A percentile compares a stretch with the other conserved stretches of the same genome.
These are phyloP conservation scores for Caloboletus inedulis DNA, from an alignment of 1,284 basidiomycete species.

Conservation along the genomic window DNA sequence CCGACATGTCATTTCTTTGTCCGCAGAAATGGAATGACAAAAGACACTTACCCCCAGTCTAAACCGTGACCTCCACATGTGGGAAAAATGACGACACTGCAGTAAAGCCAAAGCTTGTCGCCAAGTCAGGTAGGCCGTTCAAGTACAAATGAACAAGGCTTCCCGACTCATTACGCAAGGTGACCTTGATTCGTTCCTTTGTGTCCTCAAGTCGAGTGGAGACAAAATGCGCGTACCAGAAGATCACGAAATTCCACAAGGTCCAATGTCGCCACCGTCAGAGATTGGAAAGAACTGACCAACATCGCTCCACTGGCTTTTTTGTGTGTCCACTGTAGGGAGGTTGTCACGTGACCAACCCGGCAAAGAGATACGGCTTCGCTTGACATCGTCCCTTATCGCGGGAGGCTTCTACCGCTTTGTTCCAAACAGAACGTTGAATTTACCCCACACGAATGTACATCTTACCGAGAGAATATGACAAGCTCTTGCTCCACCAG, in stretches of 20 bases:
- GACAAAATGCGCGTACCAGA: neutral
- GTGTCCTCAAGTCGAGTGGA: slow-evolving; percentile 11
- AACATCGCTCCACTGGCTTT: neutral
- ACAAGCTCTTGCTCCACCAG: slow-evolving; percentile 53
- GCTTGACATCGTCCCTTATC: slow-evolving; percentile 12
- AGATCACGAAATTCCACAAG: neutral
- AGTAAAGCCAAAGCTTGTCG: slow-evolving; percentile 1
- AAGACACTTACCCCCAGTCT: too few species aligned
- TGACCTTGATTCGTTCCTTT: slow-evolving; percentile 3
- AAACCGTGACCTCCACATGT: slow-evolving; percentile 5
- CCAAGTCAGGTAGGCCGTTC: too few species aligned
- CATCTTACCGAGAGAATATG: slow-evolving; percentile 49
- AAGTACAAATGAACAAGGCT: too few species aligned
- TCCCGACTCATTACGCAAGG: too few species aligned
- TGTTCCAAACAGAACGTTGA: neutral
- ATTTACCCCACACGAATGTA: slow-evolving; percentile 35
- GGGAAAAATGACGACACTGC: slow-evolving; percentile 20
- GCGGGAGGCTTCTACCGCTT: neutral
- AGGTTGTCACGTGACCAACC: slow-evolving; percentile 16
- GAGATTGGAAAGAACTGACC: slow-evolving; percentile 2
- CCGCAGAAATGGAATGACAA: slow-evolving; percentile 9
- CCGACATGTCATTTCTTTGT: slow-evolving; percentile 7
- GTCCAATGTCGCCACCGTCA: neutral
- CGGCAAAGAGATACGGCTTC: neutral
- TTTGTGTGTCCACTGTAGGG: slow-evolving; percentile 10